Base-by-base conservation (phyloP, 768 basidiomycete genomes). In the Astraeus odoratus region DNA sequence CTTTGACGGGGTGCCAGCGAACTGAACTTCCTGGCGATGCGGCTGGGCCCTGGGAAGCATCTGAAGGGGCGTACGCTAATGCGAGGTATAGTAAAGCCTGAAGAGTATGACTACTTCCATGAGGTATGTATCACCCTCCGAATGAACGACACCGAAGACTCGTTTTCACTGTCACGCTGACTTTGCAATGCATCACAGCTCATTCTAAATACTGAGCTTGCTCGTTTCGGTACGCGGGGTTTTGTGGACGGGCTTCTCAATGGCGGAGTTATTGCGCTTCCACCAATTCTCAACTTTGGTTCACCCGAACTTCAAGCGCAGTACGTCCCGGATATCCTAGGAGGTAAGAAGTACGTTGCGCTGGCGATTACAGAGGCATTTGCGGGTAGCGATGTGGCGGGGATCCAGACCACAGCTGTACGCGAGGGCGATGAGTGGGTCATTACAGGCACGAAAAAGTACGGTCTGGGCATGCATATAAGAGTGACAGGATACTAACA, bases 311-410 rank as follows among this genome's bases (percentile, higher is more conserved):
- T 95, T 8, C 75, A 81, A 57, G 70, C 74, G 7, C 72, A 77
- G 55, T 75, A 94, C 42, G 73, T 94, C 13, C 78, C 85, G 1
- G 83, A 86, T 26, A 76, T 90, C 8, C 70, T 87, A 12, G 66
- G 73, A 3, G 89, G 86, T 8, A 86, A 83, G 64, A 90, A 92
- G 64, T 89, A 80, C 54, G 83, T 96, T 51, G 85, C 83, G 7
- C 71, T 98, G 26, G 95, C 95, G 8, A 90, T 98, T 57, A 85
- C 82, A 37, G 95, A 98, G 66, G 90, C 94, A 0, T 95, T 94
- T 53, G 94, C 92, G 2, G 88, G 88, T 15, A 87, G 85, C 53
- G 88, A 92, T 53, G 89, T 92, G 2, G 65, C 78, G 40, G 91
- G 93, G 3, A 56, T 94, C 27, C 91, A 80, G 72, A 97, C 85